phyloP scores from a whole-genome alignment of 495 filamentous ascomycete species.

The Tuber melanosporum region DNA sequence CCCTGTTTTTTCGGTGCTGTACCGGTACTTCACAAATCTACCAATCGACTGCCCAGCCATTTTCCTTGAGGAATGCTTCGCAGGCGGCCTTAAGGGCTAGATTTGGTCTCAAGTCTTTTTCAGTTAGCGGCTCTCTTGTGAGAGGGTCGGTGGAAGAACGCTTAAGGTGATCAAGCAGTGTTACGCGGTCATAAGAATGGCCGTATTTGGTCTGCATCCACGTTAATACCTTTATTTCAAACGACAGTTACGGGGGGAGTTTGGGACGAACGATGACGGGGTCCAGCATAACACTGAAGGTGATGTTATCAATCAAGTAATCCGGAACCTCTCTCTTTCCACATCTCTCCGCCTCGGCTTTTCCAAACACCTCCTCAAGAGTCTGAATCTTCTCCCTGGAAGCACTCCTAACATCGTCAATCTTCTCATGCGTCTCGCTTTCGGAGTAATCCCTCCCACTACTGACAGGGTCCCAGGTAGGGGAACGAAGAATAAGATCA shows the following conservation, averaged over 20 bases:
- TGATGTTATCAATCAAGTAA: slow-evolving; percentile 81
- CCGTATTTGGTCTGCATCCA: slow-evolving; percentile 63
- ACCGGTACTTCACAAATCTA: slow-evolving; percentile 42
- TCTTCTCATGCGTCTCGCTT: slow-evolving; percentile 46
- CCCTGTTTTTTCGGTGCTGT: not conserved
- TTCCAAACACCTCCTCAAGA: slow-evolving; percentile 56
- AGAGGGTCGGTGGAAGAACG: slow-evolving; percentile 70
- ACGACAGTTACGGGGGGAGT: not conserved
- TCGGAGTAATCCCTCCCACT: not conserved
- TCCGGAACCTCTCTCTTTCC: slow-evolving; percentile 67
- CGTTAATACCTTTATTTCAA: not conserved
- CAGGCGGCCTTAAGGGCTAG: slow-evolving; percentile 76
- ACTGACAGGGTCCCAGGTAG: slow-evolving; percentile 6
- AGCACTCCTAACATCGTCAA: slow-evolving; percentile 49
- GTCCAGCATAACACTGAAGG: slow-evolving; percentile 88
- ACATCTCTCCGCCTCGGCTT: slow-evolving; percentile 51
- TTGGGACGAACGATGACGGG: slow-evolving; percentile 60
- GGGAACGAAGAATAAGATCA: slow-evolving; percentile 10
- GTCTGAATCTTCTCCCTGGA: slow-evolving; percentile 48
- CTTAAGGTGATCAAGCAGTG: slow-evolving; percentile 79
- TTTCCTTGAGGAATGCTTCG: slow-evolving; percentile 72
- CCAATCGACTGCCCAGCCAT: slow-evolving; percentile 94
- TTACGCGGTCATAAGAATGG: slow-evolving; percentile 79
- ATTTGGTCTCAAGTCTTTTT: slow-evolving; percentile 74
- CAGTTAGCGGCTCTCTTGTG: slow-evolving; percentile 65